Conservation (phyloP, 2,329 filamentous ascomycete species). For the Penicillium sp. region DNA sequence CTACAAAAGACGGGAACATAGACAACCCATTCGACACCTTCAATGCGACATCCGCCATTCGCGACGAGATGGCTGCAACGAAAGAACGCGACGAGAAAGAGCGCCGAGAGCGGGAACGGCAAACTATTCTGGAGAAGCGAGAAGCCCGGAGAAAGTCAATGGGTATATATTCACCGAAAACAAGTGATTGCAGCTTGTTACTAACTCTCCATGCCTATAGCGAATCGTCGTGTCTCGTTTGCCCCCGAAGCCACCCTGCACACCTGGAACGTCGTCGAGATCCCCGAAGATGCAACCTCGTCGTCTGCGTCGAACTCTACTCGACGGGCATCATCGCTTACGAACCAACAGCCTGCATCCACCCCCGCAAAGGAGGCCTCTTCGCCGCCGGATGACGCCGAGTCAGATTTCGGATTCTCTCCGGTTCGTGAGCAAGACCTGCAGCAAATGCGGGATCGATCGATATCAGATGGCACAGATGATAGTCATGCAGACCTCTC, state of each 20-base stretch:
- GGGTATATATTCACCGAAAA: conserved; percentile 42
- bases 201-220: conserved; percentile 38
- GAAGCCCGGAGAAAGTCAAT: conserved; percentile 91
- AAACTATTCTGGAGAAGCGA: conserved; percentile 67
- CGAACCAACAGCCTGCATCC: conserved; percentile 35
- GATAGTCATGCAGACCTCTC: conserved; percentile 69
- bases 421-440: conserved; percentile 67
- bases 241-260: conserved; percentile 96
- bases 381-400: conserved; percentile 63
- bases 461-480: conserved; percentile 41
- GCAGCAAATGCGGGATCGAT: conserved; percentile 58
- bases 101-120: conserved; percentile 59
- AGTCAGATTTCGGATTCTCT: conserved; percentile 60
- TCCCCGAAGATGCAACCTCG: conserved; percentile 81
- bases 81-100: conserved; percentile 70
- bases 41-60: conserved; percentile 42
- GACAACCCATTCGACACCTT: conserved; percentile 53
- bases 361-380: conserved; percentile 59
- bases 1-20: conserved; percentile 43
- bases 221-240: conserved; percentile 92
- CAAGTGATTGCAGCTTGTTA: neutral
- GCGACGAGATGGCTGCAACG: conserved; percentile 62
- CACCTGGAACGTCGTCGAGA: conserved; percentile 93
- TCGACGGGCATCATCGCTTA: conserved; percentile 67
- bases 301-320: conserved; percentile 74